Evolutionary conservation across 371 early-diverging fungal genomes (phyloP), one percentile per base, ranked within the genome.

Genomic region (Apophysomyces ossiformis): DNA sequence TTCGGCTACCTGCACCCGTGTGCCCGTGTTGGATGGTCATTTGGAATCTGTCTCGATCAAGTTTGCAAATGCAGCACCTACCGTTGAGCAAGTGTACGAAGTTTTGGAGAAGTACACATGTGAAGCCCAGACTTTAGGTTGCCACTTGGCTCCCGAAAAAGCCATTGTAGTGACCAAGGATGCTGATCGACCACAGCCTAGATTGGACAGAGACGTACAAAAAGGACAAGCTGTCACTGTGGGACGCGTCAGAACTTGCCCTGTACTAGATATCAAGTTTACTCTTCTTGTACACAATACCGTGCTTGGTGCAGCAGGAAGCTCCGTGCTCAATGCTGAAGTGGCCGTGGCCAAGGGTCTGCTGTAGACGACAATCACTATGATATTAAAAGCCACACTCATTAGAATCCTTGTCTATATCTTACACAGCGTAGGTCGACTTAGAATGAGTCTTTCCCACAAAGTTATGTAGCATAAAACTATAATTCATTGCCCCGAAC

Each of bases 21-120:
- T 98, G 9, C 91, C 96, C 39, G 97, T 98, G 56, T 74, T 97
- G 39, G 98, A 98, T 73, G 99, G 99, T 7, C 99, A 98, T 81
- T 90, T 93, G 58, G 93, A 92, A 72, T 86, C 86, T 70, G 95
- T 96, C 2, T 91, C 90, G 60, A 83, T 98, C 44, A 89, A 93
- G 76, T 98, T 98, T 79, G 87, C 83, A 13, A 69, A 80, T 54
- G 58, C 72, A n/a, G 69, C 72, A 39, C 94, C 95, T 32, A 82
- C 93, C 11, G 71, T 90, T 15, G 93, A 91, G 63, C 84, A 92
- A 63, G 83, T 95, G 64, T 84, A 85, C 61, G 69, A 84, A 65
- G 91, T 85, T 36, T 69, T 96, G 61, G 84, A 84, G 59, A 75
- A 81, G 36, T 97, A 94, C 77, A 79, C 82, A 4, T 87, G 87